These are phyloP conservation scores for Wickerhamomyces subpelliculosus DNA, from an alignment of 805 yeast genomes.

Conservation along the genomic window DNA sequence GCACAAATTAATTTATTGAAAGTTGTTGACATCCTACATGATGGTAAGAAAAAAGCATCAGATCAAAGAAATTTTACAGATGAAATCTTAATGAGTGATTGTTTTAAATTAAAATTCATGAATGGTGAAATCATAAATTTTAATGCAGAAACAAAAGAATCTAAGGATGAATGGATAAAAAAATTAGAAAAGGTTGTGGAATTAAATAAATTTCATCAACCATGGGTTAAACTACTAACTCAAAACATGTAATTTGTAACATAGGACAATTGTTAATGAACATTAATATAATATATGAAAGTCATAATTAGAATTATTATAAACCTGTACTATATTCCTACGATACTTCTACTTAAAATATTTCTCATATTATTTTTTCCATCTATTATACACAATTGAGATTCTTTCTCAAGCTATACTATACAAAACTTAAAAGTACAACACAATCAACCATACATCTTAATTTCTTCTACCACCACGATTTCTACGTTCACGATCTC, in stretches of 20 bases:
- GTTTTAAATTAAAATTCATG: slow-evolving; percentile 67
- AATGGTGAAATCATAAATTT: slow-evolving; percentile 81
- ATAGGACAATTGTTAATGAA: not conserved
- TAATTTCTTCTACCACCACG: slow-evolving; percentile 7
- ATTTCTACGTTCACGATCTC: slow-evolving; percentile 15
- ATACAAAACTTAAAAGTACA: too few relatives aligned
- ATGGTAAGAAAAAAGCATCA: slow-evolving; percentile 25
- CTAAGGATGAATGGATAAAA: slow-evolving; percentile 60
- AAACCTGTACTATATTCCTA: not conserved
- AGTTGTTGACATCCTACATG: slow-evolving; percentile 36
- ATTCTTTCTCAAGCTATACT: too few relatives aligned
- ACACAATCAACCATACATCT: not conserved
- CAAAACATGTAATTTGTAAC: slow-evolving; percentile 6
- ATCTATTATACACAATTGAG: not conserved
- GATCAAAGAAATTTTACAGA: slow-evolving; percentile 62
- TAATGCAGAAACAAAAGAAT: slow-evolving; percentile 67
- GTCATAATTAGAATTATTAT: not conserved
- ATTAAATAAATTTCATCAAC: slow-evolving; percentile 51
- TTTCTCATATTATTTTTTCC: not conserved
- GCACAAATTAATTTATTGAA: slow-evolving; percentile 72
- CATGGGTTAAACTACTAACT: slow-evolving; percentile 47
- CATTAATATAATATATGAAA: not conserved
- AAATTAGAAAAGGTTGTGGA: slow-evolving; percentile 49
- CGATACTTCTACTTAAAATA: too few relatives aligned
- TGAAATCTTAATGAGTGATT: slow-evolving; percentile 58